phyloP scores from a whole-genome alignment of 1,284 basidiomycete species.

The Boletus mariae region DNA sequence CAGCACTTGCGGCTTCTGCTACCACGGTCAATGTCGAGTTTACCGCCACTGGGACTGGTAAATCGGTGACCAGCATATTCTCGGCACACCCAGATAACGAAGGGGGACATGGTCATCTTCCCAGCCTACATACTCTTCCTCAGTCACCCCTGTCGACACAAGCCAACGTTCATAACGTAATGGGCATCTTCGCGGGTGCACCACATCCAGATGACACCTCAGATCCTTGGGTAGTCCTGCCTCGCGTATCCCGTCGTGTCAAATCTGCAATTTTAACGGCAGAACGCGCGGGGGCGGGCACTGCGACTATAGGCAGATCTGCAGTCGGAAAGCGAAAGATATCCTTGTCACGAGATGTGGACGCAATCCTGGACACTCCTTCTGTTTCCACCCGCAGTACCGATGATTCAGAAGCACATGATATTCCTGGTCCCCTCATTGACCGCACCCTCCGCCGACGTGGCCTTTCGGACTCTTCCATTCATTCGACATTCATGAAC shows the following conservation, averaged over 20 bases:
- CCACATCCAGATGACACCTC: slow-evolving; percentile 41
- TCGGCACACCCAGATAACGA: slow-evolving; percentile 34
- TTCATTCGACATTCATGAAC: slow-evolving; percentile 74
- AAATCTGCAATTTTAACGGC: slow-evolving; percentile 29
- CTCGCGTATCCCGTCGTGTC: slow-evolving; percentile 41
- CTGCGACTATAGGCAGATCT: slow-evolving; percentile 23
- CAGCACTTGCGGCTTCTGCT: slow-evolving; percentile 79
- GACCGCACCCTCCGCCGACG: slow-evolving; percentile 71
- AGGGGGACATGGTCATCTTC: slow-evolving; percentile 16
- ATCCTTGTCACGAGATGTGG: slow-evolving; percentile 62
- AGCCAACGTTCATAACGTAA: slow-evolving; percentile 40
- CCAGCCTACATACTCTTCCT: slow-evolving; percentile 18
- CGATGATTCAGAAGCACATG: slow-evolving; percentile 37
- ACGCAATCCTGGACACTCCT: slow-evolving; percentile 70
- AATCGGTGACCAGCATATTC: slow-evolving; percentile 63
- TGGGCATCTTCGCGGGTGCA: slow-evolving; percentile 85
- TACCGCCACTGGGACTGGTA: slow-evolving; percentile 69
- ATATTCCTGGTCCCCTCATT: slow-evolving; percentile 43
- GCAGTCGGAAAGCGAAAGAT: slow-evolving; percentile 25
- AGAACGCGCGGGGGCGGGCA: slow-evolving; percentile 14
- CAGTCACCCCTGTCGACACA: slow-evolving; percentile 22
- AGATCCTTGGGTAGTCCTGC: slow-evolving; percentile 68
- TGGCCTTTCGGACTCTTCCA: slow-evolving; percentile 86
- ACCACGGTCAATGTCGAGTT: slow-evolving; percentile 95
- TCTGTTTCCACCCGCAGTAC: slow-evolving; percentile 28